Evolutionary conservation across 805 yeast species (phyloP).

Genomic region (Blastobotrys muscicola): DNA sequence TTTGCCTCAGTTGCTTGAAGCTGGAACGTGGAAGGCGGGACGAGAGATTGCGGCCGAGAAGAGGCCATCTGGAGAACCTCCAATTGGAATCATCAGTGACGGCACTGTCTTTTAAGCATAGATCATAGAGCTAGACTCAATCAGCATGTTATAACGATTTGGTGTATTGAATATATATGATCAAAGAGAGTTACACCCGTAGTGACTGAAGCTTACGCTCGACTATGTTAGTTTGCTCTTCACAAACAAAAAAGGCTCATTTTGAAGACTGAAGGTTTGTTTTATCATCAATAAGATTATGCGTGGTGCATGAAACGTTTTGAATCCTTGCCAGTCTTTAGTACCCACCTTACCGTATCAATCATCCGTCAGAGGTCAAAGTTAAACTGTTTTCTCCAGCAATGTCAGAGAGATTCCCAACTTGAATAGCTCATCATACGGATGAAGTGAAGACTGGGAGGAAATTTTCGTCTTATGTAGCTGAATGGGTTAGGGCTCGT

Average conservation of each 20-base stretch:
- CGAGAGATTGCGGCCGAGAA: conserved; percentile 45
- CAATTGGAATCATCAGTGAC: conserved; percentile 51
- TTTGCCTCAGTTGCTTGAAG: conserved; percentile 54
- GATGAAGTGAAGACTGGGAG: neutral
- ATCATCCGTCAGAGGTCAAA: conserved; percentile 17
- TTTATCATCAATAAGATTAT: conserved; percentile 21
- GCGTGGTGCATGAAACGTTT: conserved; percentile 24
- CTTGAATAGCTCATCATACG: conserved; percentile 17
- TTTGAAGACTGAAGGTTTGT: conserved; percentile 29
- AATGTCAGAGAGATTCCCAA: conserved; percentile 31
- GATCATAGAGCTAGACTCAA: no score
- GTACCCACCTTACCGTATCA: neutral
- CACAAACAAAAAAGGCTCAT: conserved; percentile 14
- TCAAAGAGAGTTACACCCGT: no score
- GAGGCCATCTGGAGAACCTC: conserved; percentile 52
- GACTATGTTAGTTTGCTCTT: no score
- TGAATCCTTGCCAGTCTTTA: conserved; percentile 17
- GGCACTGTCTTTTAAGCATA: conserved; percentile 48
- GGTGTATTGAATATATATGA: no score
- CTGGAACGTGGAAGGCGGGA: conserved; percentile 63
- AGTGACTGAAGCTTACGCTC: no score
- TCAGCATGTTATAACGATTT: no score
- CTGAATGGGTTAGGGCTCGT: neutral
- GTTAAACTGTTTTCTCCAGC: conserved; percentile 20
- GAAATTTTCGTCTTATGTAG: neutral